These are phyloP conservation scores for Syzygium aromaticum DNA, from an alignment of 345 rosid genomes.

Conservation along the genomic window DNA sequence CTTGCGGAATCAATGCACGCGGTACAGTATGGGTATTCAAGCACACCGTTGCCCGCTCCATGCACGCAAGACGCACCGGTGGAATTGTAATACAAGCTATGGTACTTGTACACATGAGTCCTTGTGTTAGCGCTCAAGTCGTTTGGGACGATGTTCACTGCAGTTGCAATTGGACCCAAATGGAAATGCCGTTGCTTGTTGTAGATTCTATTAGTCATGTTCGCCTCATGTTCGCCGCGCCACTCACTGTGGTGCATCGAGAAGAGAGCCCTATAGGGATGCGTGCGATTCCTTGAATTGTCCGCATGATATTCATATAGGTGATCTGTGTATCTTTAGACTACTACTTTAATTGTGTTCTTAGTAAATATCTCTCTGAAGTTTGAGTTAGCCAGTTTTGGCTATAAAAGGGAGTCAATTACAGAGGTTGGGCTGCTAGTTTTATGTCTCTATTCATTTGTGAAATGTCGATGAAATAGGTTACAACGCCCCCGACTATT, in stretches of 20 bases:
- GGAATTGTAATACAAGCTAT: not conserved
- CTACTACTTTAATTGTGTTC: no score
- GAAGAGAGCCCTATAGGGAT: not conserved
- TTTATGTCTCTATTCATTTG: not conserved
- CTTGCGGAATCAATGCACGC: not conserved
- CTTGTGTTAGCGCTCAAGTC: not conserved
- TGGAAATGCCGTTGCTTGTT: rapidly evolving
- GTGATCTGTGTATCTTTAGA: not conserved
- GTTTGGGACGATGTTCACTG: not conserved
- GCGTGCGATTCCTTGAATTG: not conserved
- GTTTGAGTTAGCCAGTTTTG: not conserved
- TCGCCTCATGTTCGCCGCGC: not conserved
- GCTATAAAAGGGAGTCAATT: not conserved
- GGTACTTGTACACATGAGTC: not conserved
- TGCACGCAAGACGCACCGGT: not conserved
- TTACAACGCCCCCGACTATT: not conserved
- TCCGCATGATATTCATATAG: not conserved
- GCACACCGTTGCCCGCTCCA: not conserved
- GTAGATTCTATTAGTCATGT: not conserved
- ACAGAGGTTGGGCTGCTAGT: not conserved
- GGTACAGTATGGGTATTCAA: not conserved
- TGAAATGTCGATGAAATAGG: not conserved
- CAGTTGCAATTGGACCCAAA: not conserved
- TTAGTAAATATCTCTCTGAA: not conserved
- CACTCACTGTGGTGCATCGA: not conserved